Evolutionary conservation across 1,284 basidiomycete genomes (phyloP), one percentile per base, ranked within the genome.

Genomic region (Mycena citricolor): DNA sequence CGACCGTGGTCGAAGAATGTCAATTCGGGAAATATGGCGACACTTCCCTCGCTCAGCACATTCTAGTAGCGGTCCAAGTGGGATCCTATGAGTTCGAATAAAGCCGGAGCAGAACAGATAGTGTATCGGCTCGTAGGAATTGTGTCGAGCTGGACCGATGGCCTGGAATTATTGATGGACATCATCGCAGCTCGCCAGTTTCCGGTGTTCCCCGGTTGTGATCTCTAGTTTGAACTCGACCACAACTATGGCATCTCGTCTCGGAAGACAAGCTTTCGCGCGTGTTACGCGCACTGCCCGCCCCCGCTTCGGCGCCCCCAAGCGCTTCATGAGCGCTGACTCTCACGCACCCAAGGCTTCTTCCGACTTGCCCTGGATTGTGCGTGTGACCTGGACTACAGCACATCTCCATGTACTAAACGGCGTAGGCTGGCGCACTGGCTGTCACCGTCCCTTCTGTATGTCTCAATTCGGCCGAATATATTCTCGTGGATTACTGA

Each of bases 241-340:
- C 8, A 46, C 26, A 10, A 35, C 33, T 20, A 58, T 58, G 57
- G 49, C 55, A n/a, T 52, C 54, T 39, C 52, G 54, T 26, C 38
- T 49, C 30, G 32, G 54, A 32, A 36, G 56, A 19, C 50, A 47
- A 34, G 19, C 51, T 13, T 42, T 57, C 32, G 42, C 47, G 26
- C 29, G 42, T 24, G 47, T 47, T 25, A 28, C 44, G 25, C 56
- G 56, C 41, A 45, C 47, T 23, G 39, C 53, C 26, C 36, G 36
- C 36, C 30, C 46, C 33, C 48, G 55, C 17, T 44, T 47, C 2
- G 43, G 42, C 31, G 30, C 40, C 20, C 14, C 49, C 19, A 16
- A 33, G 16, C 37, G 46, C 12, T 41, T 34, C 23, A 35, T 37
- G 17, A 25, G 47, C n/a, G 48, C 43, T 32, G 30, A 42, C 32